Conservation (phyloP, 169 alveolate species). For the Plasmodium vivax region DNA sequence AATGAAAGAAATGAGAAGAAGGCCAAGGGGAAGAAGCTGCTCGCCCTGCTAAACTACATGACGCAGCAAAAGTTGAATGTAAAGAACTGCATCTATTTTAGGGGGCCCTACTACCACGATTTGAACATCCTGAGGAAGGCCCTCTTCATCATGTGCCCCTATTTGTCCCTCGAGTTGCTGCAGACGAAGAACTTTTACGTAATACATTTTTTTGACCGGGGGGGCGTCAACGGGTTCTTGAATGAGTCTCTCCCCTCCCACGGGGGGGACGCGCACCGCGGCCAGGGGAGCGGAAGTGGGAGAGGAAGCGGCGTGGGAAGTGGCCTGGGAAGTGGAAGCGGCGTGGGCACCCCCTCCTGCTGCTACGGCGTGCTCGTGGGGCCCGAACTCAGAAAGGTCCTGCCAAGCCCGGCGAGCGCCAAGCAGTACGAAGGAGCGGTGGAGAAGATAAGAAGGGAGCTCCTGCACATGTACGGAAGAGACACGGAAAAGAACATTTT, state of each 20-base stretch:
- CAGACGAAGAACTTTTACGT: neutral
- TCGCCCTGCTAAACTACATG: conserved; percentile 15
- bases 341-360: too few species aligned
- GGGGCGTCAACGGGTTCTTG: neutral
- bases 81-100: conserved; percentile 35
- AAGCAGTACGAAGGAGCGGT: neutral
- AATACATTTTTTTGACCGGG: neutral
- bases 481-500: conserved; percentile 11
- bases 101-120: conserved; percentile 9
- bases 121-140: conserved; percentile 1
- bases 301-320: too few species aligned
- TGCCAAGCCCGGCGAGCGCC: neutral
- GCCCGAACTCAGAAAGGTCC: neutral
- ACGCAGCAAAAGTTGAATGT: neutral
- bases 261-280: too few species aligned
- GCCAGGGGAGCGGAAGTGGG: too few species aligned
- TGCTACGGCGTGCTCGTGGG: neutral
- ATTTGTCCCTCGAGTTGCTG: neutral
- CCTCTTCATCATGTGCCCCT: conserved; percentile 46
- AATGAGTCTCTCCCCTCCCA: neutral
- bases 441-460: conserved; percentile 1
- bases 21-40: conserved; percentile 21
- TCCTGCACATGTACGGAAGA: conserved; percentile 9
- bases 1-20: conserved; percentile 18
- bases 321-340: too few species aligned